phyloP scores from a whole-genome alignment of 2,329 filamentous ascomycete genomes.

The Aspergillus sp. region DNA sequence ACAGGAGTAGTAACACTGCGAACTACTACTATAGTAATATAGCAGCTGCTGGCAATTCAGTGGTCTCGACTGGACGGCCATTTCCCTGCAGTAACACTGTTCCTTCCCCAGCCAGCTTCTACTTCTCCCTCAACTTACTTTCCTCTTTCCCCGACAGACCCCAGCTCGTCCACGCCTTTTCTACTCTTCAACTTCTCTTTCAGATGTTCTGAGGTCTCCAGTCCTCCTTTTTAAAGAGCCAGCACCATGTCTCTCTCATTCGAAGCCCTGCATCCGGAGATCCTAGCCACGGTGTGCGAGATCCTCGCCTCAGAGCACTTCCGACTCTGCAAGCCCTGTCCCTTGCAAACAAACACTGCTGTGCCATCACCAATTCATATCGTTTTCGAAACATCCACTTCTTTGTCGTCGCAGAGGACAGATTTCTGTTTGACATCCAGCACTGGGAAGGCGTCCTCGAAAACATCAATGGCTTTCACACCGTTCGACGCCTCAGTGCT shows the following conservation, averaged over 20 bases:
- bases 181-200: neutral
- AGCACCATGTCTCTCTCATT: neutral
- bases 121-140: neutral
- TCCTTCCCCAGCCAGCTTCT: too few species aligned
- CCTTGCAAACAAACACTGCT: neutral
- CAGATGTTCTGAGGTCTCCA: neutral
- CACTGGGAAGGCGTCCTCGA: neutral
- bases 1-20: too few species aligned
- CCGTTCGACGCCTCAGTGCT: neutral
- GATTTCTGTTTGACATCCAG: neutral
- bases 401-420: neutral
- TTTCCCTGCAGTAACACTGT: too few species aligned
- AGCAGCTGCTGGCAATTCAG: too few species aligned
- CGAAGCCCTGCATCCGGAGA: neutral
- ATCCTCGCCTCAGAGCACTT: neutral
- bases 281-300: neutral
- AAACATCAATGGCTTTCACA: neutral
- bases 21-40: too few species aligned
- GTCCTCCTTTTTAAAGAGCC: neutral
- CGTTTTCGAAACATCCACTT: neutral
- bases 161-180: neutral
- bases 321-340: neutral
- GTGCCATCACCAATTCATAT: neutral
- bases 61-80: too few species aligned
- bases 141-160: neutral